Evolutionary conservation across 208 protist species (phyloP), one percentile per base, ranked within the genome.

Genomic region (Crithidia bombi): DNA sequence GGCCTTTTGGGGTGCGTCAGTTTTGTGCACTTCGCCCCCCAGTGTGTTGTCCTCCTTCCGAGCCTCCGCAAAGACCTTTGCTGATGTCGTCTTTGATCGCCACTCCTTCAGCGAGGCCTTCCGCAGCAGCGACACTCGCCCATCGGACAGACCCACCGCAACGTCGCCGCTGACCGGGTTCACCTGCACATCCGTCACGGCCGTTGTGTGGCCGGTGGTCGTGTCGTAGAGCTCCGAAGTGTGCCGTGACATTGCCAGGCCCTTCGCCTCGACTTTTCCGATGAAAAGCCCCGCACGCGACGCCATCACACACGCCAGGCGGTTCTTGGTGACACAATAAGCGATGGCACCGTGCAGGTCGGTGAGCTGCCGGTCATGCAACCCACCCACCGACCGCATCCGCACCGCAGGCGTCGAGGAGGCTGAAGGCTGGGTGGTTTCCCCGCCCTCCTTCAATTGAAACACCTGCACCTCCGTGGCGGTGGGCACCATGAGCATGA

Each of bases 111-210:
- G 49, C 15, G 69, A 44, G 5, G 46, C 75, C 44, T 52, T 25
- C n/a, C 51, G 69, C 63, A 92, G 65, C 36, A 87, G 78, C 10
- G 82, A 91, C 7, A 92, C 71, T 1, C 70, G 39, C 21, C 90
- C 90, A 50, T 83, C 72, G 15, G 30, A n/a, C 46, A 91, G 80
- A 5, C 83, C 86, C 25, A 95, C 85, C 9, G 85, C 82, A 4
- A 92, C 74, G 61, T 92, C 85, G 0, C 90, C 90, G 1, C n/a
- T 91, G 21, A 9, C 49, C 21, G 41, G 19, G 73, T 85, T 81
- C 54, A 90, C 85, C 58, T 85, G 74, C 25, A 87, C 68, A 57
- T 78, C 73, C n/a, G 75, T 67, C 25, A 77, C 41, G 0, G 39
- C 50, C 43, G 59, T 54, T 10, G 6, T 12, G 32, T 49, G 11